Conservation (phyloP, 2,329 filamentous ascomycete species). For the Cladosporium sp. region DNA sequence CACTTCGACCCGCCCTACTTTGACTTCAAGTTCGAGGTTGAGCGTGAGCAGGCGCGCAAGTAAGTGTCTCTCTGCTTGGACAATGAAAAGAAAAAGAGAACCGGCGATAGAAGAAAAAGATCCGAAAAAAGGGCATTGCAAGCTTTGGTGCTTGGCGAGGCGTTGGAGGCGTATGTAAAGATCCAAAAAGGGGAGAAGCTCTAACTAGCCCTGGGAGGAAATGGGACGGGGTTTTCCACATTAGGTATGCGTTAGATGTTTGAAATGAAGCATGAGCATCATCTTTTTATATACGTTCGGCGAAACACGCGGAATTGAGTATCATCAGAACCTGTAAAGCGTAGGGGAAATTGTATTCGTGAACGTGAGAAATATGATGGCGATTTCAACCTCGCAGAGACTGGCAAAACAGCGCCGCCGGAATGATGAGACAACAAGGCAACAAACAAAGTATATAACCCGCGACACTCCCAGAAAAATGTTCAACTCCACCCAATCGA, state of each 20-base stretch:
- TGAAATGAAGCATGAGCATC: constrained; percentile 19
- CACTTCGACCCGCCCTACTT: constrained; percentile 99
- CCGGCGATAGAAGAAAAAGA: constrained; percentile 1
- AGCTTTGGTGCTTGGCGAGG: constrained; percentile 19
- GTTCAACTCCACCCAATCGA: background rate
- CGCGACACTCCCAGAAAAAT: background rate
- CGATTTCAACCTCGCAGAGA: background rate
- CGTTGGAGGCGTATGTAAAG: constrained; percentile 19
- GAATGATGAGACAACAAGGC: background rate
- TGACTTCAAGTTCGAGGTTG: constrained; percentile 98
- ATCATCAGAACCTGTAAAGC: background rate
- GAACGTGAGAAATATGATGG: constrained; percentile 6
- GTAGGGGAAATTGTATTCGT: background rate
- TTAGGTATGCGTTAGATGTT: constrained; percentile 20
- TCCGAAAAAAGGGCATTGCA: constrained; percentile 28
- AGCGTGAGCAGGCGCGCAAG: constrained; percentile 64
- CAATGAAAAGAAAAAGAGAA: background rate
- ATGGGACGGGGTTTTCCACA: constrained; percentile 5
- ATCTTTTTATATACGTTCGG: background rate
- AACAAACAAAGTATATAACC: constrained; percentile 8
- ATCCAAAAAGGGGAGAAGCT: constrained; percentile 11
- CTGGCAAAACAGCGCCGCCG: constrained; percentile 5
- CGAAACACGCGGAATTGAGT: background rate
- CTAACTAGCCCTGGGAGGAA: constrained; percentile 3
- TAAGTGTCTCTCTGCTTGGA: constrained; percentile 12